Base-by-base conservation (phyloP, 495 filamentous ascomycete genomes). In the Podospora pseudocomata region DNA sequence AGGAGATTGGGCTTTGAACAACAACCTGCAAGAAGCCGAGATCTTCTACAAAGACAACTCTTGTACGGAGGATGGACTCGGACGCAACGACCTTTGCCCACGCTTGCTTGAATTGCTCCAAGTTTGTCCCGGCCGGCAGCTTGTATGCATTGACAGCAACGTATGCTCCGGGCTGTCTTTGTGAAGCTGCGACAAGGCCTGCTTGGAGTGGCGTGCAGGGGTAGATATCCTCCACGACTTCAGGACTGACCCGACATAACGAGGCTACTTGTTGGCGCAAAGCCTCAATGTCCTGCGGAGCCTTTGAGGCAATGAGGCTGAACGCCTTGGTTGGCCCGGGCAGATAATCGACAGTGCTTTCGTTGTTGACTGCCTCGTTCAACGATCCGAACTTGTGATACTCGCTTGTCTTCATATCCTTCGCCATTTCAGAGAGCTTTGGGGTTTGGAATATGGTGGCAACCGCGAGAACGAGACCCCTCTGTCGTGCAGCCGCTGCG, bases 161-260 rank as follows among this genome's bases (percentile, higher is more conserved):
- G 68, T 88, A 89, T 1, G 84, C 79, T 7, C 85, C 85, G 15
- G 74, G 71, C 19, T 84, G 80, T 63, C 82, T 82, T 44, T 81
- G 79, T 0, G 70, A 73, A 11, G 72, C 63, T 15, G 78, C 71
- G 4, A 91, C 75, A n/a, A 91, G 75, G 0, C 88, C 89, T 64
- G 88, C 65, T 72, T 92, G 89, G 0, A 90, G 76, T 11, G 88
- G 79, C 6, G 84, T 89, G 77, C 86, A 89, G 4, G 88, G 88
- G 69, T 89, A 91, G 0, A 86, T 76, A 74, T 91, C 86, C 62
- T 76, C 79, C 56, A 81, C 73, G 2, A 70, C 56, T 0, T 66
- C 71, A 2, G 68, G 66, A 2, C 73, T 56, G 2, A 81, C 68
- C 19, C 68, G 55, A 65, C 71, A 72, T 18, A 72, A 64, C 2